Percentiles rank a stretch among this genome's conserved stretches.
Evolutionary conservation across 805 yeast species (phyloP).

Genomic region (Clavispora carvajalis): DNA sequence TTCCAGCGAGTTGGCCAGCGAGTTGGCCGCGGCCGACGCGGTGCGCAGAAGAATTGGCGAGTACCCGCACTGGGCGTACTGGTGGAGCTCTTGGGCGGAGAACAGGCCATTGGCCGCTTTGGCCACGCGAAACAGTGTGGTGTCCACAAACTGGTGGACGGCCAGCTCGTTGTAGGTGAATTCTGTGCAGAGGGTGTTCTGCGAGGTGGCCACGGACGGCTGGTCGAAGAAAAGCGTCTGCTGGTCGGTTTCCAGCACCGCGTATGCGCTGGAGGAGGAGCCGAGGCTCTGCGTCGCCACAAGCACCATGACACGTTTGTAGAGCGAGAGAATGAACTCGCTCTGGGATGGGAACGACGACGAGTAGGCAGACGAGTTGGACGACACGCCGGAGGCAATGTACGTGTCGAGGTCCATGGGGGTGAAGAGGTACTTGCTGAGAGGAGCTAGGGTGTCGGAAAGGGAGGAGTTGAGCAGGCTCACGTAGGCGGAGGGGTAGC

Average conservation of each 20-base stretch:
- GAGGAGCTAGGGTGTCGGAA: constrained; percentile 16
- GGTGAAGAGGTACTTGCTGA: constrained; percentile 20
- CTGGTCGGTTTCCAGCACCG: constrained; percentile 19
- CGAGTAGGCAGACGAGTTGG: constrained; percentile 14
- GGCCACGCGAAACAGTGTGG: constrained; percentile 23
- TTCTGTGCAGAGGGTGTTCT: neutral
- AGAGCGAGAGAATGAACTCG: constrained; percentile 22
- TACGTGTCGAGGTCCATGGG: constrained; percentile 20
- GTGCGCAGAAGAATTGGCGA: constrained; percentile 49
- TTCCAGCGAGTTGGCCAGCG: neutral
- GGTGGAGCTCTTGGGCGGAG: constrained; percentile 29
- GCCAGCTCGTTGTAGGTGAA: neutral
- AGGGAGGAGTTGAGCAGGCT: constrained; percentile 28
- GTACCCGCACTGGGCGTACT: constrained; percentile 51
- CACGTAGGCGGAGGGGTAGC: constrained; percentile 3
- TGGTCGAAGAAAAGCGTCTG: constrained; percentile 11
- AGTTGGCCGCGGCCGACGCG: neutral
- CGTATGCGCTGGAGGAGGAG: constrained; percentile 17
- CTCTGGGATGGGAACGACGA: constrained; percentile 23
- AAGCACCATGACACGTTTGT: constrained; percentile 24
- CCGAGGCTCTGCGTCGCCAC: constrained; percentile 20
- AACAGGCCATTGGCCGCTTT: constrained; percentile 36
- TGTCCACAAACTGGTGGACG: constrained; percentile 3
- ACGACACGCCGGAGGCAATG: neutral
- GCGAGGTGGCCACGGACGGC: neutral